These are phyloP conservation scores for Taphrina sp. DNA, from an alignment of 1,139 yeast genomes.

Conservation along the genomic window DNA sequence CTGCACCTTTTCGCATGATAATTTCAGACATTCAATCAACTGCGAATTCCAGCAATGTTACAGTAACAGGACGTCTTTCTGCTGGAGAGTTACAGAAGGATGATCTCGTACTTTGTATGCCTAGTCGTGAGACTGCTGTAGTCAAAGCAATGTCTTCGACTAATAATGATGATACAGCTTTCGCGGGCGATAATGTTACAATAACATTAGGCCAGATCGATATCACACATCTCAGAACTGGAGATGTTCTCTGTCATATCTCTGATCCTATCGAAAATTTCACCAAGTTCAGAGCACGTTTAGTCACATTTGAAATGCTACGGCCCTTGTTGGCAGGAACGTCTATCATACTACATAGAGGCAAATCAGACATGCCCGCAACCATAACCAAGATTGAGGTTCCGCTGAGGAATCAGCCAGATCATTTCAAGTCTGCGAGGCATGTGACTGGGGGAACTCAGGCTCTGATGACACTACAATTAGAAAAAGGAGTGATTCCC, in stretches of 20 bases:
- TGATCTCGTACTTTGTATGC: slow-evolving; percentile 23
- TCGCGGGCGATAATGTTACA: slow-evolving; percentile 69
- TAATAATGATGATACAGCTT: slow-evolving; percentile 48
- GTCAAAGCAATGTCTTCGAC: slow-evolving; percentile 4
- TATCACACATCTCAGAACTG: slow-evolving; percentile 60
- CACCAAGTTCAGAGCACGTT: slow-evolving; percentile 54
- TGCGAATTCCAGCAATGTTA: slow-evolving; percentile 25
- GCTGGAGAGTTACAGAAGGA: slow-evolving; percentile 19
- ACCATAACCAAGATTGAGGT: slow-evolving; percentile 56
- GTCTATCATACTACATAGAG: slow-evolving; percentile 77
- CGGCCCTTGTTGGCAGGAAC: slow-evolving; percentile 80
- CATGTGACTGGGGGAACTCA: slow-evolving; percentile 56
- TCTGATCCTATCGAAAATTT: slow-evolving; percentile 53
- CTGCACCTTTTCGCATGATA: slow-evolving; percentile 19
- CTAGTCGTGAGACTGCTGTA: slow-evolving; percentile 16
- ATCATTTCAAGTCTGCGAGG: slow-evolving; percentile 41
- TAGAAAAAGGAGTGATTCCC: slow-evolving; percentile 56
- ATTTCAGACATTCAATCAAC: slow-evolving; percentile 24
- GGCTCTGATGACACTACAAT: slow-evolving; percentile 68
- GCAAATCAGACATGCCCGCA: slow-evolving; percentile 75
- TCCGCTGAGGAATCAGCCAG: slow-evolving; percentile 52
- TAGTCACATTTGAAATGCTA: slow-evolving; percentile 66
- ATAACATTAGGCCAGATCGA: slow-evolving; percentile 55
- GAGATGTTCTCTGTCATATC: slow-evolving; percentile 66
- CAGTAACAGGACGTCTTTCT: slow-evolving; percentile 12